These are phyloP conservation scores for Quercus parvula DNA, from an alignment of 306 rosid species.

Conservation along the genomic window DNA sequence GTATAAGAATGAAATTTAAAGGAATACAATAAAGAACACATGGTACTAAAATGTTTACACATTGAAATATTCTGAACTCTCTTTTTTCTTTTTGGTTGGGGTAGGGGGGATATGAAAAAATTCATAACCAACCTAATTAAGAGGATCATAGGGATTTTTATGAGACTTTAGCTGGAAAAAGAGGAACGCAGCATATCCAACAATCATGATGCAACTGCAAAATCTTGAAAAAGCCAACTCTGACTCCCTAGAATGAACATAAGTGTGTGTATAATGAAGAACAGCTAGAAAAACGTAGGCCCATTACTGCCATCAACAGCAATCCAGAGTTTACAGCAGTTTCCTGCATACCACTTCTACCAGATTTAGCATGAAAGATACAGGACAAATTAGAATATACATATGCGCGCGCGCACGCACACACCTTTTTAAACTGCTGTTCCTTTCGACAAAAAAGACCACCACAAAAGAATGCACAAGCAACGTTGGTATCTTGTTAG, in stretches of 20 bases:
- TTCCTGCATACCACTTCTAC: constrained; percentile 46
- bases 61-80: no score
- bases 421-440: constrained; percentile 78
- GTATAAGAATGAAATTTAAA: no score
- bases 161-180: constrained; percentile 72
- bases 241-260: constrained; percentile 52
- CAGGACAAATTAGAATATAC: background rate
- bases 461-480: constrained; percentile 74
- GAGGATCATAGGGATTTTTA: constrained; percentile 37
- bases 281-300: constrained; percentile 60
- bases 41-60: background rate
- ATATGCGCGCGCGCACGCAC: background rate
- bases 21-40: no score
- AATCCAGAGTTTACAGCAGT: constrained; percentile 68
- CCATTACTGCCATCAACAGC: constrained; percentile 71
- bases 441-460: constrained; percentile 63
- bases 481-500: no score
- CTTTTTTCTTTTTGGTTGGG: no score
- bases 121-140: constrained; percentile 47
- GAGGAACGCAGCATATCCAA: constrained; percentile 65
- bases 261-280: constrained; percentile 57
- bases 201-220: constrained; percentile 63
- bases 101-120: background rate
- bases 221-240: constrained; percentile 72
- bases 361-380: constrained; percentile 16